Evolutionary conservation across 192 early-diverging fungal species (phyloP).

Genomic region (Phycomyces blakesleeanus): DNA sequence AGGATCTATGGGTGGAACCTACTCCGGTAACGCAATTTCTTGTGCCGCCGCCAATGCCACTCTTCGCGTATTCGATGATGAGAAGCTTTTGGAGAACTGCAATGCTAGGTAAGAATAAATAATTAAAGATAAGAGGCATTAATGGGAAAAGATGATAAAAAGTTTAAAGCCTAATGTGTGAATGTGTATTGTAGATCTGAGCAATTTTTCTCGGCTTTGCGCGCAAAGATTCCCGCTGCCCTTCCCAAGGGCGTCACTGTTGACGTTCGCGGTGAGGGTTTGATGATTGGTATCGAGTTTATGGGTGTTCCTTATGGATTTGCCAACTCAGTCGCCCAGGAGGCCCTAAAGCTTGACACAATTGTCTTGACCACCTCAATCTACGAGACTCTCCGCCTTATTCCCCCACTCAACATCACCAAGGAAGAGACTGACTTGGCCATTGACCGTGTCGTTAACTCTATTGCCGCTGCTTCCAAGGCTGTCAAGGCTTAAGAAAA

Average conservation of each 20-base stretch:
- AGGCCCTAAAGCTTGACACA: conserved; percentile 36
- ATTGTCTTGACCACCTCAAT: conserved; percentile 41
- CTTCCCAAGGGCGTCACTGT: conserved; percentile 29
- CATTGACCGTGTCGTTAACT: conserved; percentile 23
- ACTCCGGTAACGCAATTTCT: conserved; percentile 35
- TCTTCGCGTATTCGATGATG: conserved; percentile 39
- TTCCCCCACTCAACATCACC: conserved; percentile 42
- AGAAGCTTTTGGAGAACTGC: conserved; percentile 37
- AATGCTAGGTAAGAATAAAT: conserved; percentile 25
- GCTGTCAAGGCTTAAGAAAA: conserved; percentile 9
- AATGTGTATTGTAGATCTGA: conserved; percentile 38
- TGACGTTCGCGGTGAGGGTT: conserved; percentile 41
- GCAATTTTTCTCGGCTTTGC: conserved; percentile 33
- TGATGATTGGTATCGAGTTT: conserved; percentile 47
- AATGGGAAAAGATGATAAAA: conserved; percentile 2
- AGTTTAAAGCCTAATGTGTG: neutral
- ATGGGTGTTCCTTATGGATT: conserved; percentile 32
- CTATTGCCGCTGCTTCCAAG: conserved; percentile 22
- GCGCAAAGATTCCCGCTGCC: conserved; percentile 22
- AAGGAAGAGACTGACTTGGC: conserved; percentile 37
- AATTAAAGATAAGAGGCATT: neutral
- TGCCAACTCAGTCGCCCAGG: conserved; percentile 21
- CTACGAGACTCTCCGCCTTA: conserved; percentile 41
- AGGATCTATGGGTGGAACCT: conserved; percentile 46
- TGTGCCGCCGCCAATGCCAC: conserved; percentile 46